Conservation (phyloP, 192 early-diverging fungal species). For the Helicostylum pulchrum region DNA sequence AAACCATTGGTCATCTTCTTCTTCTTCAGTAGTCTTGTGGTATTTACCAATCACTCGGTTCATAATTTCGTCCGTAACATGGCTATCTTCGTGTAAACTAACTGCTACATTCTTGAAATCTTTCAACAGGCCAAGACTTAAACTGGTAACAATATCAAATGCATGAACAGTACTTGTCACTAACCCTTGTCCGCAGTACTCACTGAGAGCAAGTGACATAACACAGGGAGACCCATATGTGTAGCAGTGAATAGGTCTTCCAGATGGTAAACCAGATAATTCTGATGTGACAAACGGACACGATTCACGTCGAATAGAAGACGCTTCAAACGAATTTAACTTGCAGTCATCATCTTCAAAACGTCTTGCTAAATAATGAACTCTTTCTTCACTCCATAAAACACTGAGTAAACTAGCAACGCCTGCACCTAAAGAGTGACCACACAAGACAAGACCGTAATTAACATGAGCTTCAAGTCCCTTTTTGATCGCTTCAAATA, state of each 20-base stretch:
- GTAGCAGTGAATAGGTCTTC: slow-evolving; percentile 79
- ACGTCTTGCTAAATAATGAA: background rate
- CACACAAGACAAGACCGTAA: slow-evolving; percentile 82
- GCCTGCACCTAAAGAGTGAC: slow-evolving; percentile 87
- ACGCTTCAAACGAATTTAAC: slow-evolving; percentile 28
- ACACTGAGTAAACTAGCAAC: slow-evolving; percentile 77
- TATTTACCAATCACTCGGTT: slow-evolving; percentile 49
- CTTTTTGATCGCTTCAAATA: slow-evolving; percentile 68
- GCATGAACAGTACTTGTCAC: slow-evolving; percentile 80
- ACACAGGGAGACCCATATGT: slow-evolving; percentile 83
- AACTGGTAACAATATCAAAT: slow-evolving; percentile 71
- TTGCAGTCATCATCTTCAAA: background rate
- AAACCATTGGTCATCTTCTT: slow-evolving; percentile 74
- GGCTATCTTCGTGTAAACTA: slow-evolving; percentile 57
- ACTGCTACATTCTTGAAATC: slow-evolving; percentile 71
- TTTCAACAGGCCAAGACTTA: slow-evolving; percentile 72
- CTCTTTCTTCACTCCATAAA: slow-evolving; percentile 65
- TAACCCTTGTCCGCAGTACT: slow-evolving; percentile 64
- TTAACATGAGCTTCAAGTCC: slow-evolving; percentile 69
- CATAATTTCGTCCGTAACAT: slow-evolving; percentile 64
- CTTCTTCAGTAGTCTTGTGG: slow-evolving; percentile 27
- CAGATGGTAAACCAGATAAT: slow-evolving; percentile 61
- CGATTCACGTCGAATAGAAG: slow-evolving; percentile 33
- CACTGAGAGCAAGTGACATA: slow-evolving; percentile 64
- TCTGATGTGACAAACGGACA: slow-evolving; percentile 63